Evolutionary conservation across 768 basidiomycete species (phyloP), one percentile per base, ranked within the genome.

Genomic region (Rhizopogon roseolus): DNA sequence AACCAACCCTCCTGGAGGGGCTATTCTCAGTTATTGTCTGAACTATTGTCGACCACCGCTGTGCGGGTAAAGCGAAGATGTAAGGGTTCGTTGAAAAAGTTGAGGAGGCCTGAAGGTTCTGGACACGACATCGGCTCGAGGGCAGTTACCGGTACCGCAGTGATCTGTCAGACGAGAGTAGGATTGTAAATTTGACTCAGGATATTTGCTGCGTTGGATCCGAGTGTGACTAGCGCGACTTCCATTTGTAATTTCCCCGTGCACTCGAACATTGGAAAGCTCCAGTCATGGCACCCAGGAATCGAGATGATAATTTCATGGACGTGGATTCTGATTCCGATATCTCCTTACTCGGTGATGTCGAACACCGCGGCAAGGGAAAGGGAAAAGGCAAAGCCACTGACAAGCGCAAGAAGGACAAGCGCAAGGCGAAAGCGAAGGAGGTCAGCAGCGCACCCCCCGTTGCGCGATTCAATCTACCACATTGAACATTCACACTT

Each of bases 251-350:
- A 29, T 29, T 29, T 6, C 29, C 29, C 29, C 6, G 34, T 13
- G 34, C 34, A 34, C 34, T 36, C 13, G 13, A 36, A 13, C 42
- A 17, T 19, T 28, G 22, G 22, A 22, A 22, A 22, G 22, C 22
- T 22, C 22, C 25, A 37, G 44, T 1, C 17, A 67, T 67, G 67
- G 65, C 61, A 44, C 57, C 53, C 41, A 69, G 41, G 49, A 59
- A 63, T 48, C 52, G 56, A 17, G 68, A 68, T 50, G 62, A 62
- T 44, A 68, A 49, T 44, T 76, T 76, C 60, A 81, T 80, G 76
- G 79, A 79, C 29, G 74, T 79, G 43, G 84, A 85, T 63, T 87
- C 83, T 1, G 88, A 87, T 65, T 89, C 87, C 3, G 88, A 88
- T 58, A 81, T 84, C 25, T 86, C 84, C 37, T 68, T 86, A 41